Percentiles rank a stretch among this genome's conserved stretches.
Conservation (phyloP, 2,329 filamentous ascomycete genomes). For the Acarospora socialis region DNA sequence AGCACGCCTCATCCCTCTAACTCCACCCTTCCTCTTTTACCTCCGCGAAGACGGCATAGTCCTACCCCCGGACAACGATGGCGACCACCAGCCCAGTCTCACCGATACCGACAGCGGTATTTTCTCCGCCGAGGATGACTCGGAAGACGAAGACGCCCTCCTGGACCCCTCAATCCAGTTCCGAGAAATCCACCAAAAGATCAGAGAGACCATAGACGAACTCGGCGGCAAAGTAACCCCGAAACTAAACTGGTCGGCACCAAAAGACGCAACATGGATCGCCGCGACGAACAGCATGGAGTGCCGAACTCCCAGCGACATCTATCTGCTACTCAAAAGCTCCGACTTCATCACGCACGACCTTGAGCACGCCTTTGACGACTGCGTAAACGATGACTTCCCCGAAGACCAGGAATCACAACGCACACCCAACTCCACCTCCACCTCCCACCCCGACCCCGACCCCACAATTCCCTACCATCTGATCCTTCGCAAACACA, state of each 20-base stretch:
- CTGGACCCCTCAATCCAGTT: conserved; percentile 41
- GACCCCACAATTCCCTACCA: conserved; percentile 50
- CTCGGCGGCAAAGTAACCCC: conserved; percentile 77
- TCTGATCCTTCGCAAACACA: conserved; percentile 75
- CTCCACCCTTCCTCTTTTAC: conserved; percentile 64
- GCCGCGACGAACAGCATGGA: conserved; percentile 76
- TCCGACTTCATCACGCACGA: conserved; percentile 93
- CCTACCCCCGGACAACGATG: conserved; percentile 42
- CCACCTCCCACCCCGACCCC: conserved; percentile 10
- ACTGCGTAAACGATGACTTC: conserved; percentile 38
- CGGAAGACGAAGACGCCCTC: conserved; percentile 43
- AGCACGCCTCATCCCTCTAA: conserved; percentile 68
- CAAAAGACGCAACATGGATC: conserved; percentile 94
- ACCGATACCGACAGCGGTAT: conserved; percentile 41
- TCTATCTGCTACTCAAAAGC: conserved; percentile 87
- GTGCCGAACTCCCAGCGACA: conserved; percentile 74
- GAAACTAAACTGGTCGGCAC: conserved; percentile 94
- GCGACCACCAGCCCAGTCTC: conserved; percentile 14
- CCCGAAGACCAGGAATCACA: conserved; percentile 15
- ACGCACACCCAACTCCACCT: conserved; percentile 6
- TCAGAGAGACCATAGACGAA: conserved; percentile 63
- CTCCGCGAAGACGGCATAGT: conserved; percentile 87
- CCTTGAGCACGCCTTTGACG: conserved; percentile 83
- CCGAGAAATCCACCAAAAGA: conserved; percentile 59
- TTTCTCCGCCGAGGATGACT: conserved; percentile 39